Percentiles rank a stretch among this genome's conserved stretches.
These are phyloP conservation scores for Ramularia collo-cygni DNA, from an alignment of 2,329 filamentous ascomycete genomes.

Conservation along the genomic window DNA sequence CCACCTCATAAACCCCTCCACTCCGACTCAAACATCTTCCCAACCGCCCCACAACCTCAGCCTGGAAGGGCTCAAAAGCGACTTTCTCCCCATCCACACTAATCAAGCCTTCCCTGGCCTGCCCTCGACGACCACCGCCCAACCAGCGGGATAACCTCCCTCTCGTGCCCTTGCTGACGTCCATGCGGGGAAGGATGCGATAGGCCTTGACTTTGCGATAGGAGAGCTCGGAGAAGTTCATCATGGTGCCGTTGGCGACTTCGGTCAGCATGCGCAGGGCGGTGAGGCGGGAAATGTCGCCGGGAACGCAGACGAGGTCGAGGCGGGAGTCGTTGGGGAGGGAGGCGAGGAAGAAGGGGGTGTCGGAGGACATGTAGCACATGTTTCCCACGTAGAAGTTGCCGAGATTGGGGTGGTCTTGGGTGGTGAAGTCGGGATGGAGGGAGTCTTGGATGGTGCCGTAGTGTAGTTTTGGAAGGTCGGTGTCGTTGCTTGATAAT, in stretches of 20 bases:
- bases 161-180: slow-evolving; percentile 11
- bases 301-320: slow-evolving; percentile 76
- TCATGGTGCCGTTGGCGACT: slow-evolving; percentile 67
- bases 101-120: slow-evolving; percentile 67
- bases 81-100: slow-evolving; percentile 88
- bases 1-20: slow-evolving; percentile 62
- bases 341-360: slow-evolving; percentile 80
- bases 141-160: slow-evolving; percentile 23
- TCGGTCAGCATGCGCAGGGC: slow-evolving; percentile 64
- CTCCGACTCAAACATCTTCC: slow-evolving; percentile 77
- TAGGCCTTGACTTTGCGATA: slow-evolving; percentile 87
- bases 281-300: slow-evolving; percentile 60
- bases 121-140: slow-evolving; percentile 19
- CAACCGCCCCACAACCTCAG: slow-evolving; percentile 74
- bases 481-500: slow-evolving; percentile 17
- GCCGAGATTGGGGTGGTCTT: slow-evolving; percentile 69
- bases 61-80: slow-evolving; percentile 84
- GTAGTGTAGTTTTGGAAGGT: slow-evolving; percentile 64
- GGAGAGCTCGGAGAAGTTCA: slow-evolving; percentile 68
- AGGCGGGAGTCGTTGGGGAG: slow-evolving; percentile 77
- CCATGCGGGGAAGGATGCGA: slow-evolving; percentile 60
- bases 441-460: slow-evolving; percentile 73
- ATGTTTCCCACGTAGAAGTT: slow-evolving; percentile 96
- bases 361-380: slow-evolving; percentile 80
- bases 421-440: slow-evolving; percentile 67